Percentiles rank a stretch among this genome's conserved stretches.
These are phyloP conservation scores for Blepharisma stoltei DNA, from an alignment of 73 alveolate species.

Conservation along the genomic window DNA sequence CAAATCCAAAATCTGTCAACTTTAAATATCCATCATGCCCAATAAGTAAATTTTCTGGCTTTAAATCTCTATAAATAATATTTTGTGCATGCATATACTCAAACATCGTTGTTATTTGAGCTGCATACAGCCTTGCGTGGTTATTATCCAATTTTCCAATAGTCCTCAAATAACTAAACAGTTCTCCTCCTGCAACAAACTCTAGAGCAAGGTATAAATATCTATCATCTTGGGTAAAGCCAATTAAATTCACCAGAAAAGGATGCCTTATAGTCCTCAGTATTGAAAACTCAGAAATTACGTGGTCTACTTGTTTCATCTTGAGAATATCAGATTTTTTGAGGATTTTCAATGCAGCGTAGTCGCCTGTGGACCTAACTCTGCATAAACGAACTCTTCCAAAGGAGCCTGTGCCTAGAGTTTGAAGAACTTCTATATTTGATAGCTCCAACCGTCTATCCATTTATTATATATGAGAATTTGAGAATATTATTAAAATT, in stretches of 20 bases:
- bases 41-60: slow-evolving; percentile 54
- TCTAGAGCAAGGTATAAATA: slow-evolving; percentile 86
- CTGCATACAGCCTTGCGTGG: slow-evolving; percentile 55
- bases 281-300: slow-evolving; percentile 91
- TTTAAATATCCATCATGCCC: slow-evolving; percentile 47
- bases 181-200: slow-evolving; percentile 95
- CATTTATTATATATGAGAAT: not conserved
- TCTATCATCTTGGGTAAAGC: slow-evolving; percentile 84
- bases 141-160: slow-evolving; percentile 69
- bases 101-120: slow-evolving; percentile 50
- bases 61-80: slow-evolving; percentile 52
- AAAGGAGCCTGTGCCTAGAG: slow-evolving; percentile 74
- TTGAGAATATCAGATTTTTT: slow-evolving; percentile 91
- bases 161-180: slow-evolving; percentile 76
- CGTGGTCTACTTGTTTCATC: slow-evolving; percentile 94
- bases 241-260: slow-evolving; percentile 82
- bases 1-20: slow-evolving; percentile 62
- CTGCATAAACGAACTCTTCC: slow-evolving; percentile 84
- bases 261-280: slow-evolving; percentile 93
- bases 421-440: slow-evolving; percentile 26
- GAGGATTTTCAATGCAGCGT: slow-evolving; percentile 86
- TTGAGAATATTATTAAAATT: too few relatives aligned
- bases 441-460: slow-evolving; percentile 14
- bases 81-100: slow-evolving; percentile 59
- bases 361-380: slow-evolving; percentile 42